phyloP scores from a whole-genome alignment of 2,329 filamentous ascomycete genomes.

The Penicillium sclerotiorum region DNA sequence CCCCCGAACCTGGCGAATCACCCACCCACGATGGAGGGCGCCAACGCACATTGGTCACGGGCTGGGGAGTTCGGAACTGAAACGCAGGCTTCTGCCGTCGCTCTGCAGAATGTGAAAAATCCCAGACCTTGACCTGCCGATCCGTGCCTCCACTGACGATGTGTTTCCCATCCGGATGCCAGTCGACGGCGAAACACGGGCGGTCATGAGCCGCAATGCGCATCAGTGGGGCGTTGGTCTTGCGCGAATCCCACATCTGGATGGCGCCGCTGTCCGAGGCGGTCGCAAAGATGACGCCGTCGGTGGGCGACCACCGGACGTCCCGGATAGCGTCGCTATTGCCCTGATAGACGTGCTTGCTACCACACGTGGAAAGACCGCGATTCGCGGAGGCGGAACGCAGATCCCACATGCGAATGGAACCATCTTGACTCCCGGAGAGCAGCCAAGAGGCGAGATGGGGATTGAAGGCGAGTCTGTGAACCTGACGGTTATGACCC shows the following conservation, averaged over 20 bases:
- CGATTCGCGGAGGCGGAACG: slow-evolving; percentile 54
- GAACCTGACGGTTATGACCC: slow-evolving; percentile 67
- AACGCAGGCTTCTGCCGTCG: slow-evolving; percentile 62
- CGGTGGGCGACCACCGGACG: slow-evolving; percentile 66
- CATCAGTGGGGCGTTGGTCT: slow-evolving; percentile 58
- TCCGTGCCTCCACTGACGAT: slow-evolving; percentile 65
- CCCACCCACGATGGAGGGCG: slow-evolving; percentile 61
- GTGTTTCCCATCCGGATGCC: slow-evolving; percentile 69
- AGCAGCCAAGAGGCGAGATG: slow-evolving; percentile 62
- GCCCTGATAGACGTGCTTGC: slow-evolving; percentile 57
- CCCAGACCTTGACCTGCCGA: slow-evolving; percentile 65
- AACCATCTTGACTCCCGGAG: slow-evolving; percentile 67
- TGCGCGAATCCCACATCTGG: slow-evolving; percentile 66
- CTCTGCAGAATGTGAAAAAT: slow-evolving; percentile 59
- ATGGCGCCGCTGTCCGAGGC: slow-evolving; percentile 66
- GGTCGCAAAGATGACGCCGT: slow-evolving; percentile 64
- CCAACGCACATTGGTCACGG: slow-evolving; percentile 65
- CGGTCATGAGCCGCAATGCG: slow-evolving; percentile 65
- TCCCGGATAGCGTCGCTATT: slow-evolving; percentile 65
- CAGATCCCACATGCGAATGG: slow-evolving; percentile 66
- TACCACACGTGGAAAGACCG: slow-evolving; percentile 56
- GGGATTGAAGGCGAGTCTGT: slow-evolving; percentile 67
- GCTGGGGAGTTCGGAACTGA: slow-evolving; percentile 62
- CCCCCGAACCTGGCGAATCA: slow-evolving; percentile 53
- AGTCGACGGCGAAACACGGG: slow-evolving; percentile 64